Conservation (phyloP, 2,329 filamentous ascomycete species). For the Elsinoe fawcettii region DNA sequence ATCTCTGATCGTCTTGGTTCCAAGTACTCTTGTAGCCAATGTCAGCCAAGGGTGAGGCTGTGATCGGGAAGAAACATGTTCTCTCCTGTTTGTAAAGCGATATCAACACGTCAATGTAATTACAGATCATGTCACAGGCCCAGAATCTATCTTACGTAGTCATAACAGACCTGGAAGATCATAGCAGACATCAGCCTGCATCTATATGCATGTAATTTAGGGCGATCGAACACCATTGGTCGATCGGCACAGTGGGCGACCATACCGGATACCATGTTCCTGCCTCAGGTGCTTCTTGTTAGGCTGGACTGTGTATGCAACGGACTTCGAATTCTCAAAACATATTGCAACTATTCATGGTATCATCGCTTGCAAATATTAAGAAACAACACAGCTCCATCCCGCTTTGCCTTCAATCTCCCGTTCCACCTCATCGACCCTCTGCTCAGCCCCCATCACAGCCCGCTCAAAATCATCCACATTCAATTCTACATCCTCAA, state of each 20-base stretch:
- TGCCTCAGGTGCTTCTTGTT: neutral
- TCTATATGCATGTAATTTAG: neutral
- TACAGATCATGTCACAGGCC: neutral
- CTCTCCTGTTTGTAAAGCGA: neutral
- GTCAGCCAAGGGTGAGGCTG: constrained; percentile 12
- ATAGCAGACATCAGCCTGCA: neutral
- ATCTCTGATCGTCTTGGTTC: neutral
- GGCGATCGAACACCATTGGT: neutral
- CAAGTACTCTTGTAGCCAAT: constrained; percentile 1
- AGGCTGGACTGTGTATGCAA: neutral
- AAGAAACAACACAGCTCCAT: constrained; percentile 25
- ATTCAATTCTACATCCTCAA: constrained; percentile 80
- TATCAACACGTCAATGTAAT: neutral
- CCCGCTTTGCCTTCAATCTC: constrained; percentile 40
- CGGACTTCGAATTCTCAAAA: neutral
- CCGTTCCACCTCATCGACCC: constrained; percentile 49
- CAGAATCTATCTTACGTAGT: neutral
- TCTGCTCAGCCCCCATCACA: constrained; percentile 46
- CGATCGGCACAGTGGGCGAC: neutral
- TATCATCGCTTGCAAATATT: neutral
- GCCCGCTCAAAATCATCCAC: constrained; percentile 72
- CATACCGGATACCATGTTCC: neutral
- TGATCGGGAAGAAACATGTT: neutral
- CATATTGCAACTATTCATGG: neutral
- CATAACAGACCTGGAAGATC: neutral